Percentiles rank a stretch among this genome's conserved stretches.
phyloP scores from a whole-genome alignment of 768 basidiomycete species.

The Lepiota subincarnata region DNA sequence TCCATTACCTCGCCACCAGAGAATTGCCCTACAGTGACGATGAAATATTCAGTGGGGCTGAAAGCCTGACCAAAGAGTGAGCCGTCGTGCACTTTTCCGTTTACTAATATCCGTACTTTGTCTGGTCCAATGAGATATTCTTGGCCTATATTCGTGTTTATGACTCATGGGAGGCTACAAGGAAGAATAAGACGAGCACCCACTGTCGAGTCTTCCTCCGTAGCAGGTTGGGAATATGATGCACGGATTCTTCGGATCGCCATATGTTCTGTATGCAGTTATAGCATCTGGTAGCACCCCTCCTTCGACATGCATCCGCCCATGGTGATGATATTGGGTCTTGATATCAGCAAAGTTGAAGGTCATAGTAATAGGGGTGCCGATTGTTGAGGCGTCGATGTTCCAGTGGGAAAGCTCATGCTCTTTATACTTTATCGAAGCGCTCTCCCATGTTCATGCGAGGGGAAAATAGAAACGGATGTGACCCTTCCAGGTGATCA shows the following conservation, averaged over 20 bases:
- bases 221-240: constrained; percentile 57
- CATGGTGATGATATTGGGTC: constrained; percentile 49
- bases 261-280: constrained; percentile 55
- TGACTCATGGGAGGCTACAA: too few relatives aligned
- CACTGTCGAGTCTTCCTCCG: constrained; percentile 49
- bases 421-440: too few relatives aligned
- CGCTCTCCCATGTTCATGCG: too few relatives aligned
- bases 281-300: constrained; percentile 52
- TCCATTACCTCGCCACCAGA: constrained; percentile 52
- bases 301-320: constrained; percentile 47
- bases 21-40: constrained; percentile 55
- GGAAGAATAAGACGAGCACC: constrained; percentile 13
- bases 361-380: background rate
- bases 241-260: constrained; percentile 47
- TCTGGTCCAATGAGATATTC: constrained; percentile 44
- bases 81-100: background rate
- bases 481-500: too few relatives aligned
- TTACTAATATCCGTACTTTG: constrained; percentile 30
- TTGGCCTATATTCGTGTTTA: constrained; percentile 29
- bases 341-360: constrained; percentile 3
- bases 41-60: constrained; percentile 47
- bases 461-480: too few relatives aligned
- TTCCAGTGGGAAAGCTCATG: too few relatives aligned
- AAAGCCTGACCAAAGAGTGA: constrained; percentile 30
- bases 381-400: too few relatives aligned